A percentile compares a stretch with the other conserved stretches of the same genome.
These are phyloP conservation scores for Spiraea crenata DNA, from an alignment of 331 rosid genomes.

Conservation along the genomic window DNA sequence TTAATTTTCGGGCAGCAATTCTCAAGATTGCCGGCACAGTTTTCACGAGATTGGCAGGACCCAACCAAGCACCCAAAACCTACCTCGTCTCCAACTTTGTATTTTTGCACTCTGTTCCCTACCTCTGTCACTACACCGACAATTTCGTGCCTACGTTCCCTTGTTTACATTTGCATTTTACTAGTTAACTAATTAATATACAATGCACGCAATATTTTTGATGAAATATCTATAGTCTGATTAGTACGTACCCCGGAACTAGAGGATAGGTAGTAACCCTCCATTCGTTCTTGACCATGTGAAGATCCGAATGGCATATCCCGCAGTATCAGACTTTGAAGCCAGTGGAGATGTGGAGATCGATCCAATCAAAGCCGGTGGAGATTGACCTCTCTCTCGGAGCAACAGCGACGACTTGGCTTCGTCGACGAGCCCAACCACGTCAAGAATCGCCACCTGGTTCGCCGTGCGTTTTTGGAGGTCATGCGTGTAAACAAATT, in stretches of 20 bases:
- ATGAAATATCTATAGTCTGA: too few species aligned
- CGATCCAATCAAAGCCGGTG: too few species aligned
- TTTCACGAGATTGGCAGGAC: slow-evolving; percentile 51
- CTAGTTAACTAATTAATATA: too few species aligned
- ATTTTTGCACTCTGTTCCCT: slow-evolving; percentile 53
- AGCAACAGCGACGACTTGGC: too few species aligned
- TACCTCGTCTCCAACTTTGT: slow-evolving; percentile 64
- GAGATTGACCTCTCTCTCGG: too few species aligned
- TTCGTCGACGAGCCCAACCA: too few species aligned
- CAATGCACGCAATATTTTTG: too few species aligned
- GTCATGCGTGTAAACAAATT: too few species aligned
- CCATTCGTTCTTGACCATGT: slow-evolving; percentile 44
- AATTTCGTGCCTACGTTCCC: slow-evolving; percentile 55
- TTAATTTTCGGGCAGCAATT: slow-evolving; percentile 46
- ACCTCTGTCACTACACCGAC: slow-evolving; percentile 65
- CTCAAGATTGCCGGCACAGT: slow-evolving; percentile 47
- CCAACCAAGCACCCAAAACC: slow-evolving; percentile 66
- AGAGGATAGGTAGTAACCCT: slow-evolving; percentile 46
- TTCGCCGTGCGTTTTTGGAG: too few species aligned
- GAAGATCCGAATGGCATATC: slow-evolving; percentile 63
- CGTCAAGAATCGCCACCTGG: too few species aligned
- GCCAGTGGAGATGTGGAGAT: too few species aligned
- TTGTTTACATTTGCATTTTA: too few species aligned
- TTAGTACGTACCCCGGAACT: slow-evolving; percentile 57
- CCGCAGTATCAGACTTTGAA: slow-evolving; percentile 62